These are phyloP conservation scores for Podosphaera xanthii DNA, from an alignment of 2,329 filamentous ascomycete species.

Conservation along the genomic window DNA sequence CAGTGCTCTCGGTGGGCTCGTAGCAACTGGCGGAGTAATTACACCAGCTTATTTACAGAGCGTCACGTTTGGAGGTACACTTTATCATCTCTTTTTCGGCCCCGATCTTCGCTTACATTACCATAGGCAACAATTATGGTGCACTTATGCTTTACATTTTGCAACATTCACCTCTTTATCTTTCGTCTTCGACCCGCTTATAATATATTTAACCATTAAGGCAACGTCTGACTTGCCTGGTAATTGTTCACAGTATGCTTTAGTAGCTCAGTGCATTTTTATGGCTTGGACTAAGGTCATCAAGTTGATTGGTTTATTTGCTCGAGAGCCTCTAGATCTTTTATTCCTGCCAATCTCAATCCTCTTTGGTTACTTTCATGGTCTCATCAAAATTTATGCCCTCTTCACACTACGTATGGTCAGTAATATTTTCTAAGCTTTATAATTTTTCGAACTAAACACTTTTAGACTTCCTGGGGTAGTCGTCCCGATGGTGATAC, in stretches of 20 bases:
- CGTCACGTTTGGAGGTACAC: conserved; percentile 72
- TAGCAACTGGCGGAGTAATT: conserved; percentile 95
- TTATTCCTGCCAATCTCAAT: conserved; percentile 66
- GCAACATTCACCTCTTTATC: conserved; percentile 83
- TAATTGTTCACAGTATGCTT: conserved; percentile 27
- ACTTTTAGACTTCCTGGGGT: conserved; percentile 68
- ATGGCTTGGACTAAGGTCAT: conserved; percentile 80
- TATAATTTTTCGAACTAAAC: conserved; percentile 6
- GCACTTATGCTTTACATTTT: conserved; percentile 75
- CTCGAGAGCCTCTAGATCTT: conserved; percentile 62
- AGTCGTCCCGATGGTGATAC: conserved; percentile 79
- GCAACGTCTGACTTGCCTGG: conserved; percentile 39
- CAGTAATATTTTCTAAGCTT: conserved; percentile 19
- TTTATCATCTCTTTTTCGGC: neutral
- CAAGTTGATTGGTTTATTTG: conserved; percentile 72
- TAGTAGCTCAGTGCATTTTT: conserved; percentile 43
- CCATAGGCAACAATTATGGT: conserved; percentile 70
- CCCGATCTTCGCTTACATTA: conserved; percentile 4
- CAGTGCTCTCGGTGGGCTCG: conserved; percentile 89
- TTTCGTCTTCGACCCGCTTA: conserved; percentile 50
- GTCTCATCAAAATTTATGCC: conserved; percentile 77
- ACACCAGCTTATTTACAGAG: conserved; percentile 71
- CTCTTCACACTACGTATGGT: conserved; percentile 65
- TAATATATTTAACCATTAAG: conserved; percentile 46
- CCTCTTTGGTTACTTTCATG: conserved; percentile 80